Conservation (phyloP, 768 basidiomycete genomes). For the Stropharia rugosoannulata region DNA sequence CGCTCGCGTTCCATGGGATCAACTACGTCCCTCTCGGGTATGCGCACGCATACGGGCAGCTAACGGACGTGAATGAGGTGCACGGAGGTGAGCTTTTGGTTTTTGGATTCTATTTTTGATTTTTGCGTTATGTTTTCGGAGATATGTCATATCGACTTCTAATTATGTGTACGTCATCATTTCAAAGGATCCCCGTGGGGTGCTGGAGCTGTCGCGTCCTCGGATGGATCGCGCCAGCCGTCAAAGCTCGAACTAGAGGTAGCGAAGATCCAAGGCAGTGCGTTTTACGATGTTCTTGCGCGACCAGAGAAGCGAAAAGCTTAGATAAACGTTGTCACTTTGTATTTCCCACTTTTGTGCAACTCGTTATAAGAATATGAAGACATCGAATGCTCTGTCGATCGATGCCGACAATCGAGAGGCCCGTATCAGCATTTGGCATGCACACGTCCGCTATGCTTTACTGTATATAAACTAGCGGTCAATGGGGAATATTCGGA, state of each 20-base stretch:
- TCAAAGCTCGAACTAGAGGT: slow-evolving; percentile 54
- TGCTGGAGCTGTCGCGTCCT: slow-evolving; percentile 61
- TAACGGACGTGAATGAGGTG: slow-evolving; percentile 45
- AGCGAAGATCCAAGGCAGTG: slow-evolving; percentile 54
- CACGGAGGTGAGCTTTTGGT: slow-evolving; percentile 51
- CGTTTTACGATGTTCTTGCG: slow-evolving; percentile 49
- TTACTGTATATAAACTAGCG: too few relatives aligned
- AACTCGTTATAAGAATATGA: too few relatives aligned
- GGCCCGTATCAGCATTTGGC: too few relatives aligned
- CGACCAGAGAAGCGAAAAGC: background rate
- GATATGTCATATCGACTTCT: too few relatives aligned
- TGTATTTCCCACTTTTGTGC: too few relatives aligned
- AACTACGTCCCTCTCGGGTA: slow-evolving; percentile 37
- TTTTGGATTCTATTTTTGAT: background rate
- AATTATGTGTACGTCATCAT: too few relatives aligned
- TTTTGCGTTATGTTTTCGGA: background rate
- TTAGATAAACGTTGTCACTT: too few relatives aligned
- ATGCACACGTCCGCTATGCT: too few relatives aligned
- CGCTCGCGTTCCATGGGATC: slow-evolving; percentile 62
- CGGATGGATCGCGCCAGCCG: slow-evolving; percentile 60
- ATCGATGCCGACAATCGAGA: too few relatives aligned
- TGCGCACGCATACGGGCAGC: slow-evolving; percentile 21
- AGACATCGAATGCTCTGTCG: too few relatives aligned
- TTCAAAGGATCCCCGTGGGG: slow-evolving; percentile 72
- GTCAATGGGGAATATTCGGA: too few relatives aligned